Evolutionary conservation across 1,284 basidiomycete species (phyloP).

Genomic region (Puccinia novopanici): DNA sequence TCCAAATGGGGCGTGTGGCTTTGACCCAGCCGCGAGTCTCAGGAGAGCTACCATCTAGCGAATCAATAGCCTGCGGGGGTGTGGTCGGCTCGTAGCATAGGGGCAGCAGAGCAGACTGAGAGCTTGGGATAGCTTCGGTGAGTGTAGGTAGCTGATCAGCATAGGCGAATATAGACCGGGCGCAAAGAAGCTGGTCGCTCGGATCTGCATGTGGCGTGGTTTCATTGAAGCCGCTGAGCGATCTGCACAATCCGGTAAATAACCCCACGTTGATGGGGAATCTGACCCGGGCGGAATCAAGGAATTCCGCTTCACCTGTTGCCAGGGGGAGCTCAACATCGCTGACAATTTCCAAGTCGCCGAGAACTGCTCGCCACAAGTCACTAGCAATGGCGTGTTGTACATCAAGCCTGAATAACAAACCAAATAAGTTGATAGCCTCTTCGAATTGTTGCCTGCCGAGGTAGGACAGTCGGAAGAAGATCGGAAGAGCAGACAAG

Average conservation of each 20-base stretch:
- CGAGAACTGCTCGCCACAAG: slow-evolving; percentile 33
- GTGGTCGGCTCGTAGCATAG: slow-evolving; percentile 41
- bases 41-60: slow-evolving; percentile 18
- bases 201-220: background rate
- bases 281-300: slow-evolving; percentile 25
- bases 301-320: slow-evolving; percentile 35
- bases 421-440: slow-evolving; percentile 37
- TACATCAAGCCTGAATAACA: slow-evolving; percentile 40
- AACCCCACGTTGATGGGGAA: slow-evolving; percentile 45
- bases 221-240: slow-evolving; percentile 48
- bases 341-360: slow-evolving; percentile 19
- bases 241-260: slow-evolving; percentile 42
- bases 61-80: slow-evolving; percentile 14
- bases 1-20: slow-evolving; percentile 44
- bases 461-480: slow-evolving; percentile 38
- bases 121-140: slow-evolving; percentile 41
- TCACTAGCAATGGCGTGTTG: slow-evolving; percentile 45
- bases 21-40: slow-evolving; percentile 40
- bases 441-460: slow-evolving; percentile 43
- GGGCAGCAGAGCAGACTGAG: slow-evolving; percentile 39
- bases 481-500: slow-evolving; percentile 42
- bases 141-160: slow-evolving; percentile 39
- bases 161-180: slow-evolving; percentile 34
- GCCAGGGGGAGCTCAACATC: slow-evolving; percentile 32
- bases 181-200: slow-evolving; percentile 18